Evolutionary conservation across 1,284 basidiomycete species (phyloP).

Genomic region (Neonothopanus nambi): DNA sequence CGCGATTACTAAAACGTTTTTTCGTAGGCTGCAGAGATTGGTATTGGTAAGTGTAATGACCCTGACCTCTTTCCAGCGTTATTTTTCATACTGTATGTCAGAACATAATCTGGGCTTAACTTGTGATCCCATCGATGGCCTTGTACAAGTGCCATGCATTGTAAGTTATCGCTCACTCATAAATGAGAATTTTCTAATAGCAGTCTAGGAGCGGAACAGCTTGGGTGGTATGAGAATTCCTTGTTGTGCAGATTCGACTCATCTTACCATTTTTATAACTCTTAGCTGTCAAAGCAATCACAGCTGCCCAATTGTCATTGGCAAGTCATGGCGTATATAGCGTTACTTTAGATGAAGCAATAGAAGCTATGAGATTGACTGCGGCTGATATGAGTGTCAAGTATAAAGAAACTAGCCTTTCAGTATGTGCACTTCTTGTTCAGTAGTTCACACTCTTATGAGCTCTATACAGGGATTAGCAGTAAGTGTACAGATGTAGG

Average conservation of each 20-base stretch:
- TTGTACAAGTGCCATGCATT: constrained; percentile 94
- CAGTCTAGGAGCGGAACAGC: constrained; percentile 75
- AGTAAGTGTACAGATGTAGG: constrained; percentile 41
- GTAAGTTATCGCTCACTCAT: constrained; percentile 50
- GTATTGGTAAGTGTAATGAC: constrained; percentile 62
- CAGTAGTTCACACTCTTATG: constrained; percentile 5
- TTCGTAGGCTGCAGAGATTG: constrained; percentile 88
- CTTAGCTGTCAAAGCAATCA: constrained; percentile 83
- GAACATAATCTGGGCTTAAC: constrained; percentile 89
- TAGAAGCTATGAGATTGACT: constrained; percentile 93
- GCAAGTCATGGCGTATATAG: constrained; percentile 86
- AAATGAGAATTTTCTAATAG: constrained; percentile 4
- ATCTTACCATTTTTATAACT: constrained; percentile 5
- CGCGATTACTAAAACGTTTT: constrained; percentile 12
- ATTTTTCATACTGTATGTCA: constrained; percentile 25
- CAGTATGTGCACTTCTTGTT: constrained; percentile 46
- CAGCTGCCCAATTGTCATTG: constrained; percentile 93
- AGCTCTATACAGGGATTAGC: constrained; percentile 54
- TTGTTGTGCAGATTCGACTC: not conserved
- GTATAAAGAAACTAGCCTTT: constrained; percentile 92
- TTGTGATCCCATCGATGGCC: constrained; percentile 90
- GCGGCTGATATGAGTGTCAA: constrained; percentile 87
- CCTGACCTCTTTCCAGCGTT: constrained; percentile 8
- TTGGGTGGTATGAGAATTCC: constrained; percentile 63
- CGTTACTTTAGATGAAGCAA: constrained; percentile 92